A percentile compares a stretch with the other conserved stretches of the same genome.
These are phyloP conservation scores for Penicillium ucsense DNA, from an alignment of 495 filamentous ascomycete genomes.

Conservation along the genomic window DNA sequence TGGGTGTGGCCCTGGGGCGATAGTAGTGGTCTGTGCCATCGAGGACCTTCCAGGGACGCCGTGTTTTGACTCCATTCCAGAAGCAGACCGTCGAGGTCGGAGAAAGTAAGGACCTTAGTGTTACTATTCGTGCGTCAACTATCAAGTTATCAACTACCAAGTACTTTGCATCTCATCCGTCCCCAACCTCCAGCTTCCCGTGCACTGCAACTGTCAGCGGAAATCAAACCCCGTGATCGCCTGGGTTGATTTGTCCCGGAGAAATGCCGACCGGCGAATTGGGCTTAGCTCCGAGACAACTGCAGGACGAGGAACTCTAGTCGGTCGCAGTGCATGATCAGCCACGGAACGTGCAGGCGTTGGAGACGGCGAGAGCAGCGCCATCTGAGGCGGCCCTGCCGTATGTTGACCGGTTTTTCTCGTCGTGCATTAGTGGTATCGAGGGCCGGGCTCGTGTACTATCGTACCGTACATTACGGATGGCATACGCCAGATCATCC, in stretches of 20 bases:
- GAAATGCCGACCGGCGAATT: constrained; percentile 13
- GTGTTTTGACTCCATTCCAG: too few species aligned
- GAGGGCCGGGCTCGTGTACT: not conserved
- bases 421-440: constrained; percentile 19
- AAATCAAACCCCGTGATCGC: not conserved
- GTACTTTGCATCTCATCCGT: not conserved
- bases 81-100: too few species aligned
- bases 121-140: too few species aligned
- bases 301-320: constrained; percentile 8
- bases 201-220: not conserved
- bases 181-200: not conserved
- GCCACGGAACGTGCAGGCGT: constrained; percentile 13
- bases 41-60: too few species aligned
- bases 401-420: constrained; percentile 7
- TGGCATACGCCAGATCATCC: not conserved
- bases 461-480: not conserved
- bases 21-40: too few species aligned
- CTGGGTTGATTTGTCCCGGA: constrained; percentile 8
- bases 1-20: too few species aligned
- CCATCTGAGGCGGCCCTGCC: constrained; percentile 15
- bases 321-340: constrained; percentile 13
- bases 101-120: too few species aligned
- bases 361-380: constrained; percentile 6
- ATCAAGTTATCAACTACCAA: too few species aligned
- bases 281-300: constrained; percentile 5